Conservation (phyloP, 1,284 basidiomycete genomes). For the Entoloma clypeatum region DNA sequence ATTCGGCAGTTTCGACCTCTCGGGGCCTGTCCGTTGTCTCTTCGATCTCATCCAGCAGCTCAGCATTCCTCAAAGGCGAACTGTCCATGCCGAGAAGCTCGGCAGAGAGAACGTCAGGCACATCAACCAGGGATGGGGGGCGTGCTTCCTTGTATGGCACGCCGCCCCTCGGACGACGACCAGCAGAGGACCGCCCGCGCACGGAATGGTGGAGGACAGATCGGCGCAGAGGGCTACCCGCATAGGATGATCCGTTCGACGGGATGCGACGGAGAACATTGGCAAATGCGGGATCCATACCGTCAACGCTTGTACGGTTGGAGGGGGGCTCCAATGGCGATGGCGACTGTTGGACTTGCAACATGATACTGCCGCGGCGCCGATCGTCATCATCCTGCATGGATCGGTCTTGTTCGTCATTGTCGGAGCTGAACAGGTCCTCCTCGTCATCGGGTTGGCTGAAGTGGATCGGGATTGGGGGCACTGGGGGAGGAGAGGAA, state of each 20-base stretch:
- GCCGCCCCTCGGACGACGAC: conserved; percentile 55
- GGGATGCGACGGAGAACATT: conserved; percentile 64
- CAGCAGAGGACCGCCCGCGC: conserved; percentile 46
- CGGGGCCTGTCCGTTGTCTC: conserved; percentile 31
- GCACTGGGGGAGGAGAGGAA: conserved; percentile 47
- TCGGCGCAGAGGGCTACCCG: conserved; percentile 54
- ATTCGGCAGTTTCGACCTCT: conserved; percentile 53
- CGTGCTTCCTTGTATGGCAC: conserved; percentile 61
- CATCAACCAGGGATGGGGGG: conserved; percentile 63
- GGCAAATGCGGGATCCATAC: conserved; percentile 81
- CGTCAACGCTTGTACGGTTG: conserved; percentile 67
- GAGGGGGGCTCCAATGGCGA: conserved; percentile 39
- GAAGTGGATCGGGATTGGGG: conserved; percentile 46
- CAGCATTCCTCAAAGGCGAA: conserved; percentile 39
- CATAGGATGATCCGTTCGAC: conserved; percentile 50
- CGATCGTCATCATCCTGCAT: conserved; percentile 31
- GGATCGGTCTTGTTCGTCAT: conserved; percentile 14
- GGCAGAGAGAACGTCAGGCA: conserved; percentile 63
- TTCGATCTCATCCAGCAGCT: conserved; percentile 37
- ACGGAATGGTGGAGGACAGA: conserved; percentile 46
- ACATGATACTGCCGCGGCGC: conserved; percentile 34
- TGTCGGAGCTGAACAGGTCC: conserved; percentile 34
- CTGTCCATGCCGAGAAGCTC: conserved; percentile 55
- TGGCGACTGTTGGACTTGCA: too few relatives aligned
- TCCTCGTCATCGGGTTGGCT: conserved; percentile 40